Conservation (phyloP, 176 grass and related monocot genomes). For the Cenchrus purpureus region DNA sequence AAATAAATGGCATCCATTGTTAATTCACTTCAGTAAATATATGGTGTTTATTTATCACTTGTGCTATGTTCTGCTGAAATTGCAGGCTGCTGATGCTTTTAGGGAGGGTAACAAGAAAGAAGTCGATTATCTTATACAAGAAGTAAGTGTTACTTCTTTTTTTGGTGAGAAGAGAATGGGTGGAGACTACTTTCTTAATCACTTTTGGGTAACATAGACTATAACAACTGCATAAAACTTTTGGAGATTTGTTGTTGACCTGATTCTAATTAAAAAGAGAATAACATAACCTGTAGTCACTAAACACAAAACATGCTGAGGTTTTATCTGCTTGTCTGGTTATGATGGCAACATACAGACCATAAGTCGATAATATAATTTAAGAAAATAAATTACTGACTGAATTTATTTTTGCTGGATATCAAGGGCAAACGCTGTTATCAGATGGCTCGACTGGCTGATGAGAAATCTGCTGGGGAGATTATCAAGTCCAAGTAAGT, state of each 20-base stretch:
- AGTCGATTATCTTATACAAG: constrained; percentile 57
- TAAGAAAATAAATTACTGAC: constrained; percentile 25
- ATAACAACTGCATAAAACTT: constrained; percentile 10
- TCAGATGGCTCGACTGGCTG: constrained; percentile 65
- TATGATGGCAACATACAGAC: neutral
- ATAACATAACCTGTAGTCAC: neutral
- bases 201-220: constrained; percentile 8
- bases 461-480: constrained; percentile 72
- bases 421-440: constrained; percentile 68
- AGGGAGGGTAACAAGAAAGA: constrained; percentile 60
- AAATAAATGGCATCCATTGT: neutral
- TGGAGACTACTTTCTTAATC: constrained; percentile 13
- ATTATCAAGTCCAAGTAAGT: constrained; percentile 58
- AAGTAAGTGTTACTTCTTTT: constrained; percentile 56
- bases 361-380: neutral
- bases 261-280: constrained; percentile 24
- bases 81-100: constrained; percentile 92
- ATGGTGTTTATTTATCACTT: constrained; percentile 12
- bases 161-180: neutral
- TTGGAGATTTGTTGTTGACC: neutral
- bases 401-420: constrained; percentile 43
- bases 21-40: constrained; percentile 21
- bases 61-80: constrained; percentile 37
- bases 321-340: constrained; percentile 5
- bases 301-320: constrained; percentile 5